Evolutionary conservation across 495 filamentous ascomycete species (phyloP).

Genomic region (Tuber borchii): DNA sequence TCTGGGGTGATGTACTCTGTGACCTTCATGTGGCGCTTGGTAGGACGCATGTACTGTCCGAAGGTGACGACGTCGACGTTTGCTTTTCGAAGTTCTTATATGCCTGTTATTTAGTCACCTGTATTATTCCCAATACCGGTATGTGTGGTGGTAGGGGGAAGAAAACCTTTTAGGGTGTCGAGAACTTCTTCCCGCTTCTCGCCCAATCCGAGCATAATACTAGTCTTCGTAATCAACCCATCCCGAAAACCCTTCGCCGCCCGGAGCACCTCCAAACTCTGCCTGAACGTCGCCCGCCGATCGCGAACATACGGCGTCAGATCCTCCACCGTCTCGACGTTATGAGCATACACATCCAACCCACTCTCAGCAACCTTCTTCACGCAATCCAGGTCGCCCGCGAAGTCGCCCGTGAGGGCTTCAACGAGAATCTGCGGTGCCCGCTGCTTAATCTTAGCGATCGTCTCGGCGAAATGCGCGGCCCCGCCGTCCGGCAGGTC

Average conservation of each 20-base stretch:
- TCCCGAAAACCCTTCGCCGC: slow-evolving; percentile 70
- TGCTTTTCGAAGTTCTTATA: slow-evolving; percentile 61
- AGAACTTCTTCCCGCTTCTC: slow-evolving; percentile 87
- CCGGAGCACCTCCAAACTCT: slow-evolving; percentile 71
- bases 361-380: slow-evolving; percentile 73
- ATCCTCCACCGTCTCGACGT: slow-evolving; percentile 89
- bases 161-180: slow-evolving; percentile 62
- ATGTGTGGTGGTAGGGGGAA: neutral
- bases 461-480: slow-evolving; percentile 86
- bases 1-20: slow-evolving; percentile 88
- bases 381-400: slow-evolving; percentile 76
- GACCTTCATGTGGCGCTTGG: slow-evolving; percentile 94
- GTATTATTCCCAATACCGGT: neutral
- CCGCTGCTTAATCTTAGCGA: slow-evolving; percentile 89
- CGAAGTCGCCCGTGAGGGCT: slow-evolving; percentile 85
- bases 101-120: too few relatives aligned
- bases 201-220: slow-evolving; percentile 90
- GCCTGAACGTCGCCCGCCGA: slow-evolving; percentile 79
- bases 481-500: slow-evolving; percentile 86
- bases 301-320: slow-evolving; percentile 85
- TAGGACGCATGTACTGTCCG: slow-evolving; percentile 98
- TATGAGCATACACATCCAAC: slow-evolving; percentile 93
- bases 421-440: slow-evolving; percentile 82
- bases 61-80: slow-evolving; percentile 94
- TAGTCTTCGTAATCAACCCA: slow-evolving; percentile 89